Conservation (phyloP, 306 rosid species). For the Ziziphus jujuba region DNA sequence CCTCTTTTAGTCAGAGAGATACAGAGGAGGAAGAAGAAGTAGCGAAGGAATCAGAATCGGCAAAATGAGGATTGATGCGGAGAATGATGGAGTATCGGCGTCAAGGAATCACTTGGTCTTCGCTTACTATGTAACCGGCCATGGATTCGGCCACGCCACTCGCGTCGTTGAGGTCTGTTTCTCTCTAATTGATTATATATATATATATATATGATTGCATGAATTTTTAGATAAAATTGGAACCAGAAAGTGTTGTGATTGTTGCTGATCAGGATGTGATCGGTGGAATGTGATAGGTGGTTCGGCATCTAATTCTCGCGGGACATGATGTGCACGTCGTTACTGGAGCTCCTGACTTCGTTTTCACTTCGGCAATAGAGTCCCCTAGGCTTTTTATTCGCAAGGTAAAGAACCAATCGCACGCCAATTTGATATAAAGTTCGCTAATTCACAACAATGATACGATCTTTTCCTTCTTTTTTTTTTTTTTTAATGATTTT, state of each 20-base stretch:
- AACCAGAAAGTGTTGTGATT: background rate
- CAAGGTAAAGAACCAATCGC: conserved; percentile 40
- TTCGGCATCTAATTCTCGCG: conserved; percentile 71
- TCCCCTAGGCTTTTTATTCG: conserved; percentile 86
- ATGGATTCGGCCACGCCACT: conserved; percentile 97
- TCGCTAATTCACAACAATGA: too few relatives aligned
- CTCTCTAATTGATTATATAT: background rate
- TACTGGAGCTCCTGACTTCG: conserved; percentile 93
- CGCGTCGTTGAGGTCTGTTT: conserved; percentile 79
- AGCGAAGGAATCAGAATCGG: too few relatives aligned
- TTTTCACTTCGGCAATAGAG: conserved; percentile 75
- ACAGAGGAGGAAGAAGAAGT: too few relatives aligned
- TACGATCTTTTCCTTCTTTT: too few relatives aligned
- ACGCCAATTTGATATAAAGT: too few relatives aligned
- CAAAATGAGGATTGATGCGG: conserved; percentile 67
- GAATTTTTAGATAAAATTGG: background rate
- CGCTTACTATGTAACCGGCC: conserved; percentile 92
- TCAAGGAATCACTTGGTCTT: conserved; percentile 77
- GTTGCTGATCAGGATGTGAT: background rate
- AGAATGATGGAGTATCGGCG: conserved; percentile 69
- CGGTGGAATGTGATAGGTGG: conserved; percentile 52
- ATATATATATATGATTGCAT: background rate
- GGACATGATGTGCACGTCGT: conserved; percentile 97
- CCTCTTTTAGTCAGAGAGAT: too few relatives aligned
- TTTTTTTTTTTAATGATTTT: background rate